A percentile compares a stretch with the other conserved stretches of the same genome.
phyloP scores from a whole-genome alignment of 2,329 filamentous ascomycete genomes.

The Xylariaceae sp. region DNA sequence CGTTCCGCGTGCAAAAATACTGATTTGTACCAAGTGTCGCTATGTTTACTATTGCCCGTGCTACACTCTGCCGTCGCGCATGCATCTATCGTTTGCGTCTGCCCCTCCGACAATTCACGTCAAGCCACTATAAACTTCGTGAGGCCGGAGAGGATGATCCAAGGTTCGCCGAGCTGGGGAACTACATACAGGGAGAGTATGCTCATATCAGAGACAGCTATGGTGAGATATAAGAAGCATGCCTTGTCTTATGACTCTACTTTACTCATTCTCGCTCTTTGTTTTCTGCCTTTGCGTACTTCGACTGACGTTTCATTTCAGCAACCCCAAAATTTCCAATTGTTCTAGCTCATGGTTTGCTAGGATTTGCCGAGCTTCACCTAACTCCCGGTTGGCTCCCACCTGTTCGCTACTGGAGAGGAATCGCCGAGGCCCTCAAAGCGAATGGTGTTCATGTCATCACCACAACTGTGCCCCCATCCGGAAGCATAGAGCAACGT shows the following conservation, averaged over 20 bases:
- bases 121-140: slow-evolving; percentile 2
- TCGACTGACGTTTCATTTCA: slow-evolving; percentile 24
- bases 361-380: slow-evolving; percentile 58
- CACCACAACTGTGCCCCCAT: slow-evolving; percentile 58
- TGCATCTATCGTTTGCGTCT: background rate
- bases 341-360: slow-evolving; percentile 61
- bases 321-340: slow-evolving; percentile 57
- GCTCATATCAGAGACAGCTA: slow-evolving; percentile 44
- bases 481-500: slow-evolving; percentile 56
- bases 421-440: slow-evolving; percentile 55
- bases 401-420: slow-evolving; percentile 60
- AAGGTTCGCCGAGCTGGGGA: slow-evolving; percentile 39
- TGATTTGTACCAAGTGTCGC: background rate
- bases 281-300: background rate
- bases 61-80: background rate
- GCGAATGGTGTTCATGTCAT: slow-evolving; percentile 54
- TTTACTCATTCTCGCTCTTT: background rate
- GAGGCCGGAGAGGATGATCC: slow-evolving; percentile 33
- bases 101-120: background rate
- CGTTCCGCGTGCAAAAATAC: background rate
- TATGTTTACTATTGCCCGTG: slow-evolving; percentile 12
- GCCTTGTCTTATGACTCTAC: background rate
- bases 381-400: slow-evolving; percentile 48
- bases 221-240: slow-evolving; percentile 32
- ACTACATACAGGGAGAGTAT: slow-evolving; percentile 45